Base-by-base conservation (phyloP, 2,329 filamentous ascomycete genomes). In the Aspergillus ochraceoroseus region DNA sequence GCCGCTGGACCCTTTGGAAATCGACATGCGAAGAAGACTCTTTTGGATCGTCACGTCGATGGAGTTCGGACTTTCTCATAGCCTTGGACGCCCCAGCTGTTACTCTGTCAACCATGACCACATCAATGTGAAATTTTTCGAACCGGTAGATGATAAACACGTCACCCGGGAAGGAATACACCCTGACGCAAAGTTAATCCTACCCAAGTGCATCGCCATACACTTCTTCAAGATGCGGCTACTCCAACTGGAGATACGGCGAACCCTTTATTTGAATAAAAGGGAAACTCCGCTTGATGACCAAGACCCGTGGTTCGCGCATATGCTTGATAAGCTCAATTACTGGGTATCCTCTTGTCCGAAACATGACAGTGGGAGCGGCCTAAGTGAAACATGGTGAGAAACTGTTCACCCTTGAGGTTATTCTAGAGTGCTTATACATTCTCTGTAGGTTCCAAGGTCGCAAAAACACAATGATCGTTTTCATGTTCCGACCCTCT, bases 161-260 rank as follows among this genome's bases (percentile, higher is more conserved):
- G 95, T 98, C 52, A 89, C 83, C 1, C 72, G 78, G 2, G 73
- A 82, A 22, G 89, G 87, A 2, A 83, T 95, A 41, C 69, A 80
- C 14, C 75, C 81, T 0, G 74, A 71, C 7, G 85, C 82, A 1
- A 83, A 82, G 4, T 74, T 78, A 1, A 87, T 85, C 25, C 75
- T 89, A 51, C 87, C 85, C 58, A 98, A 98, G 63, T 79, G 86
- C 54, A 82, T 94, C 17, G 83, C 87, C 2, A 88, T 95, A 46
- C 90, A 98, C 61, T 92, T 94, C 55, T 88, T 88, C 70, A 90
- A 86, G 59, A 94, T 95, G 87, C 77, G 87, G 40, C 66, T 94
- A 43, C 71, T 89, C 8, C 89, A 95, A 61, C 79, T 89, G 9
- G 90, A 96, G 64, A 92, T 95, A 29, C 77, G 88, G 42, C 79